Evolutionary conservation across 1,139 yeast genomes (phyloP), one percentile per base, ranked within the genome.

Genomic region (Geotrichum klebahnii): DNA sequence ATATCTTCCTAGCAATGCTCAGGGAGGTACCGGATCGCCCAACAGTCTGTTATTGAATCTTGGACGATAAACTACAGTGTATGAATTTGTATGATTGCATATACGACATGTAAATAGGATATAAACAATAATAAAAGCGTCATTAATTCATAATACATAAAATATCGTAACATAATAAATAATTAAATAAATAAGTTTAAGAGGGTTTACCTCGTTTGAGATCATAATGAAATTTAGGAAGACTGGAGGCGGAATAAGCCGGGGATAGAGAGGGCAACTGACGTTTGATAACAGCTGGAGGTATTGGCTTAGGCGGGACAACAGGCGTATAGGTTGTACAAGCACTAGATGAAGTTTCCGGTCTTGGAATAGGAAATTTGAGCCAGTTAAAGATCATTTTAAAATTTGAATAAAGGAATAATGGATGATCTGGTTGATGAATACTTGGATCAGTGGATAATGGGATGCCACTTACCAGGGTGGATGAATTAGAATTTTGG

Each of bases 1-100:
- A n/a, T 92, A 92, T 68, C 78, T 92, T 66, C 98, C 98, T 49
- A 71, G 79, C 39, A 59, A 64, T 26, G 69, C 66, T 17, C 69
- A 70, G 55, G 61, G 59, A 28, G 64, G 65, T 16, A 57, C 57
- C 26, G 65, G 70, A 16, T 53, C 71, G 8, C 60, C 71, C 31
- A 79, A 78, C 65, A 72, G 75, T 44, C 65, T 81, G 55, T 64
- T 81, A 51, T 67, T 81, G 54, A 81, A 79, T 67, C 63, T 80
- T 54, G 83, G 84, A 36, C 80, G 83, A 63, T 78, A 67, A 63
- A 32, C 19, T 16, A 24, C 23, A 5, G 5, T 10, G 35, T 17
- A 12, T 14, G 33, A n/a, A 14, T 12, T 14, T 29, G 33, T 3
- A 12, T n/a, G 3, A 29, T 5, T 3, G 3, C 14, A 14, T 5